A percentile compares a stretch with the other conserved stretches of the same genome.
Conservation (phyloP, 148 eudicot species). For the Fagopyrum homotropicum region DNA sequence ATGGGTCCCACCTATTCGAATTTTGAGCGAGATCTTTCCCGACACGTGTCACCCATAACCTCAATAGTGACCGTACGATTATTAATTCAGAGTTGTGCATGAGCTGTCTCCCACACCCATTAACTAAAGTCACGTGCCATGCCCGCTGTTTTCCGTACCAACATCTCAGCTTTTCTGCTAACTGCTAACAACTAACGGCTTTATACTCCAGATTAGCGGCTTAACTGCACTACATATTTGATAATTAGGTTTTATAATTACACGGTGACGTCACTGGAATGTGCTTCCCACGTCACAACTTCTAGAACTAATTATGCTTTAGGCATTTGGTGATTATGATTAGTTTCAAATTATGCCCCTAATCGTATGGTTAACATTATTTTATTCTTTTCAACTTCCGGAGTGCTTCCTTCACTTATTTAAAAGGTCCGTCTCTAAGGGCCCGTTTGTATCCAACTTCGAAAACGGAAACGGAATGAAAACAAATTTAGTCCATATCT, state of each 20-base stretch:
- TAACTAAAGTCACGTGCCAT: slow-evolving; percentile 1
- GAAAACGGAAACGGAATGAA: too few species aligned
- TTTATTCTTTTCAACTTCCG: not conserved
- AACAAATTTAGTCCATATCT: too few species aligned
- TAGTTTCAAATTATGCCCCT: too few species aligned
- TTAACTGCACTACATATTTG: too few species aligned
- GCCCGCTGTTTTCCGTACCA: not conserved
- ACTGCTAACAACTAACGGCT: too few species aligned
- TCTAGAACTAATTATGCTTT: not conserved
- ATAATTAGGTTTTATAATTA: not conserved
- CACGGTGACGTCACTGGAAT: not conserved
- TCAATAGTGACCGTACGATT: not conserved
- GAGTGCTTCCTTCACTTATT: not conserved
- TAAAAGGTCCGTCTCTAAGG: not conserved
- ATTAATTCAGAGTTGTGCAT: not conserved
- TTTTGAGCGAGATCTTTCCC: not conserved
- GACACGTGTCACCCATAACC: not conserved
- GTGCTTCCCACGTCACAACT: not conserved
- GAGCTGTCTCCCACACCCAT: slow-evolving; percentile 1
- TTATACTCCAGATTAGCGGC: too few species aligned
- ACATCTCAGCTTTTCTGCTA: too few species aligned
- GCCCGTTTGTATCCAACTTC: too few species aligned
- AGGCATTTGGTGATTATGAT: too few species aligned
- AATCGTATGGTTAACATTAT: not conserved
- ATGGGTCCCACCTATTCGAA: not conserved